Conservation (phyloP, 768 basidiomycete species). For the Suillus variegatus region DNA sequence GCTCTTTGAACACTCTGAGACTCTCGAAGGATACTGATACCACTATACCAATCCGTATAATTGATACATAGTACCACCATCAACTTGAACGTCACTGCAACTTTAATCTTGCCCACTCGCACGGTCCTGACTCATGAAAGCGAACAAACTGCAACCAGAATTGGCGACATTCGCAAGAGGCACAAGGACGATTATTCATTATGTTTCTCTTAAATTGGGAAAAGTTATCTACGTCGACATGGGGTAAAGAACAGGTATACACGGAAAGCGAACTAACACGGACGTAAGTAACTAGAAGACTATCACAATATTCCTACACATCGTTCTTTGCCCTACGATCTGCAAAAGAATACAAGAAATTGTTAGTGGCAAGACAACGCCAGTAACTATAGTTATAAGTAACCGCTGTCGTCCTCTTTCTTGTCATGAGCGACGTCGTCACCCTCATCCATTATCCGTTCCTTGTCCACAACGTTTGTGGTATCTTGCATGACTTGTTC, state of each 20-base stretch:
- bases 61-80: background rate
- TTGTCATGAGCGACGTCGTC: constrained; percentile 38
- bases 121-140: background rate
- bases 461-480: constrained; percentile 21
- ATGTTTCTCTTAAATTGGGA: too few species aligned
- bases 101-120: background rate
- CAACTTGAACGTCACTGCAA: background rate
- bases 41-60: background rate
- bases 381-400: constrained; percentile 21
- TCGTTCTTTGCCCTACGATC: background rate
- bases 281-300: background rate
- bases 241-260: background rate
- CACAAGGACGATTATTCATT: background rate
- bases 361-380: background rate
- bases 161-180: background rate
- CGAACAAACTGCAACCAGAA: background rate
- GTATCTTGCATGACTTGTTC: constrained; percentile 45
- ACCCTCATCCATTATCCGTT: constrained; percentile 34
- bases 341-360: background rate
- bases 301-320: background rate
- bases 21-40: background rate
- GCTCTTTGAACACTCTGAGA: background rate
- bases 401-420: constrained; percentile 26
- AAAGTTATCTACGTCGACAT: background rate
- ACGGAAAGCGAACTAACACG: background rate